Percentiles rank a stretch among this genome's conserved stretches.
Conservation (phyloP, 116 monocot genomes). For the Zostera marina region DNA sequence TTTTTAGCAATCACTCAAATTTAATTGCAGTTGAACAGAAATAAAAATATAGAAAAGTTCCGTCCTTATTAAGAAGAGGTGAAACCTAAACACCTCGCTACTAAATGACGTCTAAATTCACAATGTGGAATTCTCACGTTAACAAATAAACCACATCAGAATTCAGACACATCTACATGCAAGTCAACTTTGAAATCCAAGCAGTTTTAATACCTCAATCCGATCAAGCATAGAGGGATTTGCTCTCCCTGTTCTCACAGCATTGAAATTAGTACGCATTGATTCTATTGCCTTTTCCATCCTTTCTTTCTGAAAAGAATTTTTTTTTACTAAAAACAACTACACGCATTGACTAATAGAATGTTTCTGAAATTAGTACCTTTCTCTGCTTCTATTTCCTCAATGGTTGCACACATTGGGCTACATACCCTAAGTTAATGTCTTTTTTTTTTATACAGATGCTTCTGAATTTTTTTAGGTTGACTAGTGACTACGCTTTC, state of each 20-base stretch:
- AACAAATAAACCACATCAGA: too few relatives aligned
- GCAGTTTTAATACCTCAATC: slow-evolving; percentile 40
- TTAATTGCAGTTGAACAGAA: not conserved
- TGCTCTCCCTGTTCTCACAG: slow-evolving; percentile 91
- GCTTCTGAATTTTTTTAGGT: too few relatives aligned
- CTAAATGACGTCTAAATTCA: not conserved
- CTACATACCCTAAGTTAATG: too few relatives aligned
- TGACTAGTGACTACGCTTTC: too few relatives aligned
- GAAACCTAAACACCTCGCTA: not conserved
- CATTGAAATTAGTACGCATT: slow-evolving; percentile 49
- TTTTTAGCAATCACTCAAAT: not conserved
- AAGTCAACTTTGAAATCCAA: not conserved
- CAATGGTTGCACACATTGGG: too few relatives aligned
- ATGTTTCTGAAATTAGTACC: too few relatives aligned
- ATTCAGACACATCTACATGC: too few relatives aligned
- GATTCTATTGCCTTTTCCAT: slow-evolving; percentile 94
- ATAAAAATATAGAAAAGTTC: not conserved
- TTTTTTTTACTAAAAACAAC: not conserved
- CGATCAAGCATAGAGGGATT: slow-evolving; percentile 91
- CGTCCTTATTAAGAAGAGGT: not conserved
- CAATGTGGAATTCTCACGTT: too few relatives aligned
- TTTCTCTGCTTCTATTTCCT: too few relatives aligned
- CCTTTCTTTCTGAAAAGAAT: slow-evolving; percentile 51
- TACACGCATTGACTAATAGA: too few relatives aligned
- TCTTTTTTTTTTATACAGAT: too few relatives aligned